Evolutionary conservation across 352 stramenopile genomes (phyloP), one percentile per base, ranked within the genome.

Genomic region (Phytophthora aleatoria): DNA sequence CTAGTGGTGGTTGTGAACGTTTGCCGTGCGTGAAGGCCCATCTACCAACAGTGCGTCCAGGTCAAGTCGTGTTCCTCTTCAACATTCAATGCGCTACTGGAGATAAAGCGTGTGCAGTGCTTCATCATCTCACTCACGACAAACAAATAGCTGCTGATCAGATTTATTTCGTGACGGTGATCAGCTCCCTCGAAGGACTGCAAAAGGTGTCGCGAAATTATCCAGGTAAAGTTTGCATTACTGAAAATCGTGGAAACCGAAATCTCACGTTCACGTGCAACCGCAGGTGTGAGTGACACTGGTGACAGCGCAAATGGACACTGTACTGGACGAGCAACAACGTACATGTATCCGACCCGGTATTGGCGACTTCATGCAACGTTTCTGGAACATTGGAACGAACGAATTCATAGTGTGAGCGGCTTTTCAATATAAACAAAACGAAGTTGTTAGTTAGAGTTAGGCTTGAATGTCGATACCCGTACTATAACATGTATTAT

Each of bases 261-360:
- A 3, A 38, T 38, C 33, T 38, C 3, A 8, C 28, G 28, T 8
- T 13, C 33, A 38, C 35, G 35, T 41, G 4, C 1, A 38, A 16
- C n/a, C 20, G 16, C 27, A 58, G 51, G 27, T 20, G 38, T 58
- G 27, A 50, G 38, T 58, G 27, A 50, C 13, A 7, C 28, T 58
- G 15, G 27, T 50, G 3, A 58, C 38, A 12, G 51, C 38, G 8
- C 50, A 57, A 48, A 57, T 57, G 36, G 50, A 57, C 50, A 48
- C 26, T 13, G 38, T 59, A 8, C 15, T 59, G 16, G 52, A 59
- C 26, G 13, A 59, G 9, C 9, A 50, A 12, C 51, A 58, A 13
- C 51, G 15, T 6, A n/a, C n/a, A n/a, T n/a, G n/a, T n/a, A 58
- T 58, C 20, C 51, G 51, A 8, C 51, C 51, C 1, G 38, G 38